These are phyloP conservation scores for Wickerhamomyces hampshirensis DNA, from an alignment of 805 yeast species.

Conservation along the genomic window DNA sequence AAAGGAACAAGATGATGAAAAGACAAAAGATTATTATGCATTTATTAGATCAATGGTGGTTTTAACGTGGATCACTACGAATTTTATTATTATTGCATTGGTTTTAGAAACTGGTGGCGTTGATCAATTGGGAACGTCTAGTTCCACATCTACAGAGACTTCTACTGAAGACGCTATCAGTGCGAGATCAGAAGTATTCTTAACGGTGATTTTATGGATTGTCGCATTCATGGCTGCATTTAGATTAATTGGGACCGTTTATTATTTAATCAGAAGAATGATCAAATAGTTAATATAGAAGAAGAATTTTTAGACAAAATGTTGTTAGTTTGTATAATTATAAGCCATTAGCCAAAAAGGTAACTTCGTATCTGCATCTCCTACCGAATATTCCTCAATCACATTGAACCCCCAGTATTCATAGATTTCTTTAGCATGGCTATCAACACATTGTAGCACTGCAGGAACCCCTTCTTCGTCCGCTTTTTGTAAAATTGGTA, in stretches of 20 bases:
- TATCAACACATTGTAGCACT: not conserved
- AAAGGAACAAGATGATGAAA: constrained; percentile 39
- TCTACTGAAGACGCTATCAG: constrained; percentile 5
- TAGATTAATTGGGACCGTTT: constrained; percentile 69
- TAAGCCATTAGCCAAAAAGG: not conserved
- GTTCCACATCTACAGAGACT: constrained; percentile 9
- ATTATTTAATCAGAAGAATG: constrained; percentile 43
- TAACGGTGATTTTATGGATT: constrained; percentile 85
- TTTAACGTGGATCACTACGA: constrained; percentile 82
- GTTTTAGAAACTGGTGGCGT: constrained; percentile 85
- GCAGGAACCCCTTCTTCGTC: not conserved
- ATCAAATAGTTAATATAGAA: constrained; percentile 18
- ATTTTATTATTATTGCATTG: constrained; percentile 73
- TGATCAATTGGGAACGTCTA: constrained; percentile 30
- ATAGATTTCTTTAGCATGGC: not conserved
- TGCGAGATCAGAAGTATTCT: constrained; percentile 54
- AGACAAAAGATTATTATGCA: constrained; percentile 81
- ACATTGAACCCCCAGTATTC: not conserved
- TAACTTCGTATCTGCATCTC: not conserved
- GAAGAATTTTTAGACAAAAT: too few species aligned
- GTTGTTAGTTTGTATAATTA: too few species aligned
- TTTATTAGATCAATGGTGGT: constrained; percentile 86
- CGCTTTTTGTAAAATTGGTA: not conserved
- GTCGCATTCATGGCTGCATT: constrained; percentile 88
- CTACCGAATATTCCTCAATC: not conserved